Conservation (phyloP, 1,284 basidiomycete species). For the Cryptococcus hybrid region DNA sequence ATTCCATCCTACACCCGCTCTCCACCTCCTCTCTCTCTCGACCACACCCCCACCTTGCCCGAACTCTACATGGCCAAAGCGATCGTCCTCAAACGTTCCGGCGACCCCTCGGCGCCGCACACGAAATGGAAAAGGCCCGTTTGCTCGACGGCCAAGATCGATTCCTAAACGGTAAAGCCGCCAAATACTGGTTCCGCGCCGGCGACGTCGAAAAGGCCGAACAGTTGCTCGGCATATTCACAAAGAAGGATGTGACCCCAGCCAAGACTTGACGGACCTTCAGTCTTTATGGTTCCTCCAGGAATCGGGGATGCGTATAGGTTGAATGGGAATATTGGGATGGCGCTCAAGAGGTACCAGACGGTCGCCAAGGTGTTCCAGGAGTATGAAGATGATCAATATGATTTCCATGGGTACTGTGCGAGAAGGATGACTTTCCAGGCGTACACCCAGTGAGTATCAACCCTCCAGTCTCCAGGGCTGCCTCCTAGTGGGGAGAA, state of each 20-base stretch:
- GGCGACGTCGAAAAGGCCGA: constrained; percentile 74
- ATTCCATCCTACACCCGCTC: constrained; percentile 55
- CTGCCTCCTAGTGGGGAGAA: constrained; percentile 1
- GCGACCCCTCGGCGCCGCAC: constrained; percentile 74
- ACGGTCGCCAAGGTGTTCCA: constrained; percentile 80
- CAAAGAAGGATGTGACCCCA: constrained; percentile 79
- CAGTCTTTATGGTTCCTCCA: constrained; percentile 86
- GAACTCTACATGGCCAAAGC: constrained; percentile 85
- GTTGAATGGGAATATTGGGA: constrained; percentile 61
- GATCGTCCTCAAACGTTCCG: constrained; percentile 81
- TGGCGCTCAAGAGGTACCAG: constrained; percentile 85
- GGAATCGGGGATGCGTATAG: constrained; percentile 75
- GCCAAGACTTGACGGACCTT: constrained; percentile 91
- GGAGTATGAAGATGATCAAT: constrained; percentile 93
- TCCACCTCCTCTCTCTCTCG: constrained; percentile 65
- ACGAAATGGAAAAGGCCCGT: constrained; percentile 77
- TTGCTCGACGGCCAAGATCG: constrained; percentile 90
- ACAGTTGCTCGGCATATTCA: constrained; percentile 75
- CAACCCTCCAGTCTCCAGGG: no score
- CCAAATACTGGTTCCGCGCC: constrained; percentile 84
- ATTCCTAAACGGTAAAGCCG: constrained; percentile 91
- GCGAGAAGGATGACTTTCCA: constrained; percentile 85
- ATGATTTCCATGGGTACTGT: constrained; percentile 97
- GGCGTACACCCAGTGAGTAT: constrained; percentile 71
- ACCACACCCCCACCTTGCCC: constrained; percentile 90